Base-by-base conservation (phyloP, 768 basidiomycete species). In the Russula foetens region DNA sequence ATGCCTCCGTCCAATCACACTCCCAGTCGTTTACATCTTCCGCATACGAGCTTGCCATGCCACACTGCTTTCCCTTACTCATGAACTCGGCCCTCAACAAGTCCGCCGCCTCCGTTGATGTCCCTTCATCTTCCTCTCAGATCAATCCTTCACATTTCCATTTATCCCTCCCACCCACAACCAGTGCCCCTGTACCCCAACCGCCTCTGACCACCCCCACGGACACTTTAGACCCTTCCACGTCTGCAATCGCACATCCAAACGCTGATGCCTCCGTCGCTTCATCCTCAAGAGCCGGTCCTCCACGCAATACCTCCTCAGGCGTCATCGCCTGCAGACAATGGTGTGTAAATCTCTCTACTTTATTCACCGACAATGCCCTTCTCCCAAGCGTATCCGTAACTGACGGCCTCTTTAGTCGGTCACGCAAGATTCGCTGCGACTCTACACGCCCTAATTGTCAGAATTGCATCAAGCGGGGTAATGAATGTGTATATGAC, bases 321-420 rank as follows among this genome's bases (percentile, higher is more conserved):
- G 80, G 83, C 69, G 88, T 91, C 73, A 88, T 91, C 75, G 88
- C 89, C 65, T 91, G 89, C 77, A 84, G 84, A 63, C 87, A 89
- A 71, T 91, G 88, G 88, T 90, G 71, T 69, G 85, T 76, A 64
- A n/a, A 62, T 33, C 60, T 63, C 51, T 43, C 15, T 71, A 75
- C n/a, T n/a, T 71, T 71, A 69, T 73, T 75, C 73, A 59, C 51
- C 39, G 9, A 39, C 47, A 69, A 56, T 65, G 66, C 48, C 59
- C 54, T 45, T 49, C 60, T 58, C 54, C 45, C 56, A 58, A 35
- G 41, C 44, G 29, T 21, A 28, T 52, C 49, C 46, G 49, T 58
- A 56, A 45, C 43, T 61, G 62, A 61, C 59, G 61, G 61, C 66
- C 64, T 67, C 56, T 67, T 70, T 75, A 91, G 90, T 73, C 90